Conservation (phyloP, 2,329 filamentous ascomycete species). For the Cyanodermella asteris region DNA sequence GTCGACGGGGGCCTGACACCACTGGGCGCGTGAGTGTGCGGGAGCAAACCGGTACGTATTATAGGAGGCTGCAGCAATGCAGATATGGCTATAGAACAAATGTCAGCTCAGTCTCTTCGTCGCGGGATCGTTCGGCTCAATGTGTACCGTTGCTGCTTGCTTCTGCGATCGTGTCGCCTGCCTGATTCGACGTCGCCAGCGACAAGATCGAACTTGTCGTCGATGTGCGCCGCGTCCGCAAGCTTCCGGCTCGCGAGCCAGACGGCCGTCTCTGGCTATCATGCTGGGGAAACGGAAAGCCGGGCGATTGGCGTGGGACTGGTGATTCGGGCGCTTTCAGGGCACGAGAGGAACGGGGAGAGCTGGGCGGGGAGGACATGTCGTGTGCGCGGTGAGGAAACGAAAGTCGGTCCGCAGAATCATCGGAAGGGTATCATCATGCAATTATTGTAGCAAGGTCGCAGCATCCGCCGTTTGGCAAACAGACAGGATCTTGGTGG, state of each 20-base stretch:
- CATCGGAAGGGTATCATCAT: no score
- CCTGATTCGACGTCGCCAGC: conserved; percentile 44
- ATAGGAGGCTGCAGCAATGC: conserved; percentile 83
- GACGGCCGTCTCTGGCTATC: conserved; percentile 27
- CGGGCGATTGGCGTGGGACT: conserved; percentile 16
- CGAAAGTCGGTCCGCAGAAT: no score
- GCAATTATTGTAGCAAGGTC: no score
- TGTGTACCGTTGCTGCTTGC: conserved; percentile 58
- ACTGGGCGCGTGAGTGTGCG: conserved; percentile 52
- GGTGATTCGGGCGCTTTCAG: conserved; percentile 17
- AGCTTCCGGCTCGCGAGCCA: conserved; percentile 24
- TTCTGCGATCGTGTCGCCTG: conserved; percentile 40
- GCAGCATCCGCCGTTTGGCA: no score
- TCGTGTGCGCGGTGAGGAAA: conserved; percentile 2
- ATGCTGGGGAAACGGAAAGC: conserved; percentile 36
- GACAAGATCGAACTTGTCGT: conserved; percentile 75
- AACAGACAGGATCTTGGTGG: no score
- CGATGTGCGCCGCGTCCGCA: conserved; percentile 48
- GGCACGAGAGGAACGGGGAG: conserved; percentile 3
- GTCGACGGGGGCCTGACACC: conserved; percentile 65
- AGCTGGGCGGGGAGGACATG: conserved; percentile 21
- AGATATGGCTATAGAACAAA: conserved; percentile 46
- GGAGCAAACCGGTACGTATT: conserved; percentile 64
- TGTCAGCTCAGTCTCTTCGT: conserved; percentile 1
- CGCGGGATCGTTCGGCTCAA: background rate